Evolutionary conservation across 306 rosid species (phyloP), one percentile per base, ranked within the genome.

Genomic region (Pachyrhizus erosus): DNA sequence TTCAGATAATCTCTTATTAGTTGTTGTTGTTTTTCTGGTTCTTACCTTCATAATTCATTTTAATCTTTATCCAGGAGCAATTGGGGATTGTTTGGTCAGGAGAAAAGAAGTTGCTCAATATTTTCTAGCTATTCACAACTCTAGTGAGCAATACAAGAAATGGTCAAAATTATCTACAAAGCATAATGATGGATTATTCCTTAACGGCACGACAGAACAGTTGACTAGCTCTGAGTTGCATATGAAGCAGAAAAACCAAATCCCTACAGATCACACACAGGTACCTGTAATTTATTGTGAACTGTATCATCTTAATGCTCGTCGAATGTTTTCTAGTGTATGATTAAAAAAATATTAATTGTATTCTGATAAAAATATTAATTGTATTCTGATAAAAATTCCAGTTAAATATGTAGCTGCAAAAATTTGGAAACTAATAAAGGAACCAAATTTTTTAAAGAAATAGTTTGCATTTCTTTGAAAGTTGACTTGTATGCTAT

Each of bases 251-350:
- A 88, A 75, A 84, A 88, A 80, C 66, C 85, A 90, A 78, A 80
- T 83, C 76, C 82, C 75, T 49, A 71, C 89, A n/a, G 97, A 94
- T 88, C 94, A 92, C 82, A 92, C 97, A 62, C 97, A 92, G 97
- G 97, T 94, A 83, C 74, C 40, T 75, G 58, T 61, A 33, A 48
- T 52, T 37, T 33, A 11, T 18, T 68, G 52, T 12, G 46, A n/a
- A n/a, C n/a, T 9, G 43, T 10, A 52, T 48, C 5, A 62, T 31
- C 74, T 65, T 14, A 24, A 65, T 45, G 31, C 71, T 46, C 18
- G 23, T 76, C 11, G 27, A 4, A 5, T 49, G 7, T 62, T 80
- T 62, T 43, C 40, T 17, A 54, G 23, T 26, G 52, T 55, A 37
- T 76, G 31, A 46, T 45, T 46, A 2, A 39, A 80, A 61, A 12